Evolutionary conservation across 306 rosid genomes (phyloP), one percentile per base, ranked within the genome.

Genomic region (Glycine latifolia): DNA sequence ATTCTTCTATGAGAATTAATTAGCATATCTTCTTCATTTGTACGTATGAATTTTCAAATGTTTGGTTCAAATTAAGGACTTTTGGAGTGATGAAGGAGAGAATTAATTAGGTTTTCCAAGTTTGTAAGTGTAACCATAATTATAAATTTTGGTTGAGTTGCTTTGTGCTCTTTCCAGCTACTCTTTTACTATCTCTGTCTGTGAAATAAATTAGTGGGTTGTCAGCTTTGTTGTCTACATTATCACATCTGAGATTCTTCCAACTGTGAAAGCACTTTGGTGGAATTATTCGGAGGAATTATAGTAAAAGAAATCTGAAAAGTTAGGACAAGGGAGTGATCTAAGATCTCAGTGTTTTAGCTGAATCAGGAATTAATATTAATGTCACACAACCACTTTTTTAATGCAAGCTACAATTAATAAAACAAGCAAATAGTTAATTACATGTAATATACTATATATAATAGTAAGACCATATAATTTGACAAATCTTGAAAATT

Each of bases 191-290:
- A 75, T 76, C 62, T 63, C 2, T 79, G 83, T 82, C 47, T 48
- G 55, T 61, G 80, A 63, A 75, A 65, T 26, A 66, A 73, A 26
- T 75, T 67, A 82, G 90, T 87, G 90, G 88, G 81, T 76, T 87
- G 90, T 83, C 90, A 87, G 88, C 83, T 87, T 85, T 87, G 79
- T 79, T 76, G 86, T 85, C 85, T 75, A 56, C 85, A 79, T 79
- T 73, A 82, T 79, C 84, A 77, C 84, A 78, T 48, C 66, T 81
- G 82, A 85, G 89, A 85, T 88, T 85, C 90, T 88, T 85, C 89
- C 91, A 88, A 85, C 87, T 78, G 78, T 73, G 91, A 83, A 85
- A 83, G 84, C 89, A 85, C 86, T 86, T 80, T 72, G 62, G 72
- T 75, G 74, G 72, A 75, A 87, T 82, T 78, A 84, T 87, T 87